These are phyloP conservation scores for Cubamyces sp. DNA, from an alignment of 768 basidiomycete species.

Conservation along the genomic window DNA sequence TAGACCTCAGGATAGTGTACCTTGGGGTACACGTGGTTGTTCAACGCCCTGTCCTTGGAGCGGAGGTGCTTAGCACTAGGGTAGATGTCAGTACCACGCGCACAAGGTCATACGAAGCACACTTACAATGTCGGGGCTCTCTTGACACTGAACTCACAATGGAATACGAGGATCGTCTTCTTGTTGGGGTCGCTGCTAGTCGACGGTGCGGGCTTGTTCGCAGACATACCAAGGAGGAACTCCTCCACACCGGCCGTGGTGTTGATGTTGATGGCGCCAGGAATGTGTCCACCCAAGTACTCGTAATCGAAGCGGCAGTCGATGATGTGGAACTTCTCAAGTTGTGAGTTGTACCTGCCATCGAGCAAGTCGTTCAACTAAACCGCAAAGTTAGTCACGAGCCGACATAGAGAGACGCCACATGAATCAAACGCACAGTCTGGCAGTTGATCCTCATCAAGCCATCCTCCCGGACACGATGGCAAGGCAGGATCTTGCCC, in stretches of 20 bases:
- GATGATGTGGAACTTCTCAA: conserved; percentile 77
- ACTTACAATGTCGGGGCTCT: conserved; percentile 94
- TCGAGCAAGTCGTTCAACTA: conserved; percentile 81
- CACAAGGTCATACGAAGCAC: background rate
- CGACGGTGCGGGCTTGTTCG: conserved; percentile 64
- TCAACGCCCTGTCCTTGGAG: conserved; percentile 85
- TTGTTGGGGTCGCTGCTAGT: conserved; percentile 71
- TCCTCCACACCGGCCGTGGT: conserved; percentile 80
- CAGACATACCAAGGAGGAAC: conserved; percentile 64
- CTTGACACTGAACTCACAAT: conserved; percentile 97
- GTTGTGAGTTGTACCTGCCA: conserved; percentile 67
- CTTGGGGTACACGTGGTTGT: conserved; percentile 87
- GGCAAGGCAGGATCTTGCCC: conserved; percentile 94
- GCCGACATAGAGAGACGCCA: background rate
- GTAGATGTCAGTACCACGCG: background rate
- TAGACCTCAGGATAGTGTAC: conserved; percentile 97
- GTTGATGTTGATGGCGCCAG: conserved; percentile 90
- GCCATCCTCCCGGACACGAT: conserved; percentile 92
- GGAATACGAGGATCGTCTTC: conserved; percentile 92
- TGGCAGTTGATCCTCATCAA: conserved; percentile 83
- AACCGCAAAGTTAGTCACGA: conserved; percentile 20
- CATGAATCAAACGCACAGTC: conserved; percentile 60
- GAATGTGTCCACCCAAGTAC: conserved; percentile 90
- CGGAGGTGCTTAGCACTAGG: conserved; percentile 90
- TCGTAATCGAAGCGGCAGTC: conserved; percentile 99